Evolutionary conservation across 257 asterid genomes (phyloP).

Genomic region (Linderniella brevidens): DNA sequence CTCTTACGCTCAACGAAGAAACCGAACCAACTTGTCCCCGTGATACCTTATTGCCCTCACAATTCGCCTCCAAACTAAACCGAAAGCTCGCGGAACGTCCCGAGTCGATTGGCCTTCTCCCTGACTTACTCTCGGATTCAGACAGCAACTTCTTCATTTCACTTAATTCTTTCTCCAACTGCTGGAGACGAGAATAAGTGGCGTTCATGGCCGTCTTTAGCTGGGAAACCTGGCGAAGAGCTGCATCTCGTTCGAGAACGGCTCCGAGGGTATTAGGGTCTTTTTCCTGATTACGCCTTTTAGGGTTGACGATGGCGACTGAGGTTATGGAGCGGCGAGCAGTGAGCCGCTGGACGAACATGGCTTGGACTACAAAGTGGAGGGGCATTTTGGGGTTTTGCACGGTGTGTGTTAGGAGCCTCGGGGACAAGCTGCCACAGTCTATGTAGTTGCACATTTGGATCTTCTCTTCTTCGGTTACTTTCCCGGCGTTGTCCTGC

Average conservation of each 20-base stretch:
- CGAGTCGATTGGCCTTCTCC: slow-evolving; percentile 13
- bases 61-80: slow-evolving; percentile 21
- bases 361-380: slow-evolving; percentile 78
- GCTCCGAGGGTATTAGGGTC: slow-evolving; percentile 37
- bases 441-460: slow-evolving; percentile 62
- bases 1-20: slow-evolving; percentile 36
- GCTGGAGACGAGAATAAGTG: slow-evolving; percentile 44
- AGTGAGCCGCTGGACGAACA: slow-evolving; percentile 78
- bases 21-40: slow-evolving; percentile 54
- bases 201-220: slow-evolving; percentile 45
- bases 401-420: slow-evolving; percentile 63
- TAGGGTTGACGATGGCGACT: not conserved
- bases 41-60: slow-evolving; percentile 14
- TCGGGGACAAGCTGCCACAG: slow-evolving; percentile 48
- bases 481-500: slow-evolving; percentile 33
- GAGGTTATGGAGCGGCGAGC: slow-evolving; percentile 63
- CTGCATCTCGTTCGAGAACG: slow-evolving; percentile 53
- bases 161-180: slow-evolving; percentile 44
- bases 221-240: slow-evolving; percentile 50
- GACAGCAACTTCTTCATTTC: slow-evolving; percentile 34
- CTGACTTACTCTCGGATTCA: slow-evolving; percentile 17
- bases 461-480: slow-evolving; percentile 41
- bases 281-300: slow-evolving; percentile 5
- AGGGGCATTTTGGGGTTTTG: slow-evolving; percentile 79
- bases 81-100: slow-evolving; percentile 50